These are phyloP conservation scores for Aspergillus bridgeri DNA, from an alignment of 495 filamentous ascomycete species.

Conservation along the genomic window DNA sequence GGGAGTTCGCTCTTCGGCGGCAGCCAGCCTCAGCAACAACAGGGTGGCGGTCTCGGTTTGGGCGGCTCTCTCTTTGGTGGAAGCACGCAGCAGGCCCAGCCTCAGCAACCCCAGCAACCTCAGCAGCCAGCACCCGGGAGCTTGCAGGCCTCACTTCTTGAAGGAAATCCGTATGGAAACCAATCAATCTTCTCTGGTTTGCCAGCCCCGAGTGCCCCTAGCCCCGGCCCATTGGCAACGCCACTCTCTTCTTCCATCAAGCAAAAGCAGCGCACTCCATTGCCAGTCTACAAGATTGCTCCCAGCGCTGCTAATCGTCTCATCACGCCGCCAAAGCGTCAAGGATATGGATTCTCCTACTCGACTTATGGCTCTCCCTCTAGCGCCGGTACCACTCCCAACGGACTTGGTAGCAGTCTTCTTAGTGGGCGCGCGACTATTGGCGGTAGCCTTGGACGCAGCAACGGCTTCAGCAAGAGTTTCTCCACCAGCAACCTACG, in stretches of 20 bases:
- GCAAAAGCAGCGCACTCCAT: constrained; percentile 66
- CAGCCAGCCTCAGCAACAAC: constrained; percentile 61
- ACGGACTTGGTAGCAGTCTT: constrained; percentile 60
- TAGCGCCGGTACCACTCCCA: constrained; percentile 68
- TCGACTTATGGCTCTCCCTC: constrained; percentile 81
- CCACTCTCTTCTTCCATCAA: constrained; percentile 72
- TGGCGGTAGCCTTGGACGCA: constrained; percentile 58
- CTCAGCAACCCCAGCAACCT: constrained; percentile 43
- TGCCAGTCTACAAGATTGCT: constrained; percentile 87
- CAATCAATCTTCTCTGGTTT: constrained; percentile 73
- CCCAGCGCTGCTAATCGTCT: constrained; percentile 73
- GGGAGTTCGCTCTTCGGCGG: constrained; percentile 60
- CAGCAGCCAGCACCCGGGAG: constrained; percentile 54
- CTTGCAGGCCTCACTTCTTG: constrained; percentile 73
- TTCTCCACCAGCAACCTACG: constrained; percentile 66
- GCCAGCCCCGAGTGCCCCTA: constrained; percentile 56
- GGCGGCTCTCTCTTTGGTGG: constrained; percentile 62
- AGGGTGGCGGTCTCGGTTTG: constrained; percentile 40
- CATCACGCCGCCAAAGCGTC: constrained; percentile 73
- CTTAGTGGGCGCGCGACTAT: constrained; percentile 50
- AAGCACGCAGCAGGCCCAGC: constrained; percentile 45
- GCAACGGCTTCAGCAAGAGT: constrained; percentile 53
- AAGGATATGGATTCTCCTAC: constrained; percentile 84
- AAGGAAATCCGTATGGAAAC: constrained; percentile 76
- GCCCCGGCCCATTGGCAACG: constrained; percentile 80